A percentile compares a stretch with the other conserved stretches of the same genome.
Evolutionary conservation across 257 asterid genomes (phyloP).

Genomic region (Nicotiana undulata): DNA sequence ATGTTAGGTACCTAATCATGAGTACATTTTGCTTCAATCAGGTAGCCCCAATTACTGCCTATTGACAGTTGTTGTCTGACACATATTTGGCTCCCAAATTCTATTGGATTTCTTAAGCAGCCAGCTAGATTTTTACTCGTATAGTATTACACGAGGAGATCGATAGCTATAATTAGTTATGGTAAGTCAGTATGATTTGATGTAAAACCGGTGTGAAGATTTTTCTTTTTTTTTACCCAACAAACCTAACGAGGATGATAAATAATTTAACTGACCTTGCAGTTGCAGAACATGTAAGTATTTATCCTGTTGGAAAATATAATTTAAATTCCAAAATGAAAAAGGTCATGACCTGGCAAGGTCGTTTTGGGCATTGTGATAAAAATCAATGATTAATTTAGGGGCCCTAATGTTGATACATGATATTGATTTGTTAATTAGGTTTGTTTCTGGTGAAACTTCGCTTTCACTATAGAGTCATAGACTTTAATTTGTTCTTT

Average conservation of each 20-base stretch:
- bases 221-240: no score
- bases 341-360: neutral
- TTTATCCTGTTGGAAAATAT: neutral
- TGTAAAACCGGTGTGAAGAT: no score
- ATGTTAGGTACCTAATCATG: neutral
- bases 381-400: neutral
- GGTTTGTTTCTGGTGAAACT: neutral
- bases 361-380: neutral
- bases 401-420: neutral
- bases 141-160: neutral
- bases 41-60: neutral
- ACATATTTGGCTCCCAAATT: neutral
- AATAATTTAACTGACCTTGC: neutral
- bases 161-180: no score
- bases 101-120: neutral
- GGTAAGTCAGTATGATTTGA: no score
- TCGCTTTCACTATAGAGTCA: neutral
- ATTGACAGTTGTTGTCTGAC: neutral
- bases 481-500: neutral
- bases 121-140: neutral
- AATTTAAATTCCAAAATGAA: neutral
- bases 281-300: no score
- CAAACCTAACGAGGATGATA: neutral
- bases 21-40: neutral
- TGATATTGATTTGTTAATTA: neutral